Base-by-base conservation (phyloP, 1,139 yeast species). In the Pichia sorboxylosa region DNA sequence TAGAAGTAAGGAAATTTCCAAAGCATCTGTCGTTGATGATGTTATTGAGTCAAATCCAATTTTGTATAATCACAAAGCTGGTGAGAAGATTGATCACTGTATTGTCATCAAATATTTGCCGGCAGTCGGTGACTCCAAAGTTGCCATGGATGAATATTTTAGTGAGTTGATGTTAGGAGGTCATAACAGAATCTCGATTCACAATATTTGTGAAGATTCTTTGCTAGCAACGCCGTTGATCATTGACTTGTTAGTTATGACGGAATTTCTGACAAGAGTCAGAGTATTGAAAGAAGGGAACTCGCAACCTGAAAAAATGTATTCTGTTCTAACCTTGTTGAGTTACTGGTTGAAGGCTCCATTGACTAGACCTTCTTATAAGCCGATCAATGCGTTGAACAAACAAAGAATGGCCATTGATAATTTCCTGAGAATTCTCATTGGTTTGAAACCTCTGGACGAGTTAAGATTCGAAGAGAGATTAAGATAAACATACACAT, bases 321-420 rank as follows among this genome's bases (percentile, higher is more conserved):
- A 87, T 61, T 74, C 94, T 25, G 90, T 87, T 30, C 67, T 87
- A 54, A 75, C 93, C 17, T 81, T 85, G 59, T 69, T 87, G 58
- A 74, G 90, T 55, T 87, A 87, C 66, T 87, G 97, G 97, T 73
- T 87, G 54, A 87, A 87, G 68, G 96, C 96, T 3, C 97, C 97
- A 45, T 69, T 87, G 49, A 76, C 93, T 34, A 81, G 90, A 61
- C 84, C 87, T 36, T 95, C 95, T 11, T 82, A 67, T 61, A 81
- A 83, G 55, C 80, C 95, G 29, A 82, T 87, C 51, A 87, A 87
- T 54, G 95, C 96, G 25, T 72, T 87, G 55, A 87, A 84, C 71
- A 87, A 85, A 64, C 97, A 87, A 66, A 79, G 95, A 57, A 72
- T 78, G 51, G 95, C 92, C 31, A 65, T 87, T 47, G 96, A 87